Percentiles rank a stretch among this genome's conserved stretches.
phyloP scores from a whole-genome alignment of 768 basidiomycete species.

The Arthromyces matolae region DNA sequence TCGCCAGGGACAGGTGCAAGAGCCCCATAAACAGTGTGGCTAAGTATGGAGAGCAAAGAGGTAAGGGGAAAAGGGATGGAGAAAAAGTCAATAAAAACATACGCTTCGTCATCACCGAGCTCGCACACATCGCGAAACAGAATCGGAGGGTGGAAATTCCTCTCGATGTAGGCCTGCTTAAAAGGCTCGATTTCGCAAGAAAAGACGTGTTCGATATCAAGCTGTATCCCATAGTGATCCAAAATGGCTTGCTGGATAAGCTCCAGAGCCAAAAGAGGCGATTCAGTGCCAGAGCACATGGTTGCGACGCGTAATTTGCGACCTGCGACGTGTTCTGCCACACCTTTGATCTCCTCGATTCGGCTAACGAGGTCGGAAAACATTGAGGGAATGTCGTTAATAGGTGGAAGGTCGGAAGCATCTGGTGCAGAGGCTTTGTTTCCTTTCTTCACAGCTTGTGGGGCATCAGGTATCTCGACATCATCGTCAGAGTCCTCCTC shows the following conservation, averaged over 20 bases:
- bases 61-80: constrained; percentile 3
- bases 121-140: constrained; percentile 95
- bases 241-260: constrained; percentile 75
- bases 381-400: constrained; percentile 65
- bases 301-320: constrained; percentile 91
- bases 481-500: constrained; percentile 31
- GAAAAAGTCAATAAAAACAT: constrained; percentile 25
- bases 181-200: constrained; percentile 97
- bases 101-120: constrained; percentile 77
- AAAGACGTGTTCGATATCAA: constrained; percentile 88
- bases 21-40: constrained; percentile 90
- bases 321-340: constrained; percentile 65
- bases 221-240: constrained; percentile 56
- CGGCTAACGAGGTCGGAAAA: constrained; percentile 71
- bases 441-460: constrained; percentile 27
- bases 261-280: constrained; percentile 85
- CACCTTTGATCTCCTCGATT: constrained; percentile 60
- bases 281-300: constrained; percentile 97
- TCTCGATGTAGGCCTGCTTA: constrained; percentile 96
- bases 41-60: constrained; percentile 27
- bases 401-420: constrained; percentile 70
- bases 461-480: constrained; percentile 31
- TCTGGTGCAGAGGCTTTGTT: constrained; percentile 47
- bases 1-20: constrained; percentile 83
- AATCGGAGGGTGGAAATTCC: constrained; percentile 90